phyloP scores from a whole-genome alignment of 225 moss, liverwort and hornwort genomes.

The Climacium dendroides region DNA sequence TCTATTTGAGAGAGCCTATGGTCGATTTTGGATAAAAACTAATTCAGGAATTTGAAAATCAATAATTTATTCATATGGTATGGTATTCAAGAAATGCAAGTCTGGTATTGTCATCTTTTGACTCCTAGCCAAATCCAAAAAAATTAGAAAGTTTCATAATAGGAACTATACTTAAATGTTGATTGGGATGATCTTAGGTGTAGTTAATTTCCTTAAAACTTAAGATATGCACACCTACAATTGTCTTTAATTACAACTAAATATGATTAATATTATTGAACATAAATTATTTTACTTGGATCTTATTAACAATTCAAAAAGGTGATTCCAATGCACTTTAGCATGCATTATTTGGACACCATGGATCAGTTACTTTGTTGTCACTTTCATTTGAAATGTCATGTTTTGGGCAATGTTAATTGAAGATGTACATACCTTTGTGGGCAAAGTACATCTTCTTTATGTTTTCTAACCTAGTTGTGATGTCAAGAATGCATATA shows the following conservation, averaged over 20 bases:
- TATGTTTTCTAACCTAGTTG: neutral
- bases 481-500: conserved; percentile 30
- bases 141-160: no score
- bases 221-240: neutral
- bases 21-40: fast-evolving
- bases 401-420: neutral
- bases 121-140: fast-evolving
- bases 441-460: neutral
- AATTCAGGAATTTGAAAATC: neutral
- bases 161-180: no score
- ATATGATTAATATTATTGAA: neutral
- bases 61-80: neutral
- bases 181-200: neutral
- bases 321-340: neutral
- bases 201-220: neutral
- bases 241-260: neutral
- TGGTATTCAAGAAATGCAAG: neutral
- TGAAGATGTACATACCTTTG: neutral
- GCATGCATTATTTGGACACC: neutral
- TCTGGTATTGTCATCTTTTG: neutral
- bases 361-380: neutral
- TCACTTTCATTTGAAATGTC: neutral
- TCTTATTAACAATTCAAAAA: neutral
- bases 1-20: no score
- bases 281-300: neutral